These are phyloP conservation scores for Neopestalotiopsis sp. DNA, from an alignment of 2,329 filamentous ascomycete genomes.

Conservation along the genomic window DNA sequence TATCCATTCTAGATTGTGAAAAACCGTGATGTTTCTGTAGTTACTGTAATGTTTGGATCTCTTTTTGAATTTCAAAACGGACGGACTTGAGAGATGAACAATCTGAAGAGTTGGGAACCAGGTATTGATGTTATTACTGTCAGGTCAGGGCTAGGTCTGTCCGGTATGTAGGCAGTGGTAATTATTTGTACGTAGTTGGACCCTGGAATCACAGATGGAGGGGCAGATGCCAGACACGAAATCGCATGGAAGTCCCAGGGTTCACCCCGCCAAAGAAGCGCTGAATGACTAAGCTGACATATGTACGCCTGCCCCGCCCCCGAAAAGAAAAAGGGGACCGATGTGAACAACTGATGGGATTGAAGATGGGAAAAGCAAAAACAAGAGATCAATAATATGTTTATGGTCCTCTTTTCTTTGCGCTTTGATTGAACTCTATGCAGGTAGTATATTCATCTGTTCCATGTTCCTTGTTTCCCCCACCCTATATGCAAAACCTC, in stretches of 20 bases:
- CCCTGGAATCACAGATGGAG: constrained; percentile 18
- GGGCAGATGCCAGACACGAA: constrained; percentile 10
- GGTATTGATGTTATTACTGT: neutral
- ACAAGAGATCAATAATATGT: neutral
- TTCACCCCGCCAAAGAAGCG: constrained; percentile 20
- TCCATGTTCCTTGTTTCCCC: neutral
- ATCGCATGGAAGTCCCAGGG: neutral
- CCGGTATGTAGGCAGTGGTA: neutral
- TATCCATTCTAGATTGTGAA: constrained; percentile 39
- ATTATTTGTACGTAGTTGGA: constrained; percentile 1
- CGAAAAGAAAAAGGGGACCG: neutral
- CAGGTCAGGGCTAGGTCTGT: neutral
- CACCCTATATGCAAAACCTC: no score
- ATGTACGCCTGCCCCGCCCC: neutral
- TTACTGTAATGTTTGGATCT: neutral
- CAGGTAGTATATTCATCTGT: neutral
- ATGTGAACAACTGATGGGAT: neutral
- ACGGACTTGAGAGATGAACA: neutral
- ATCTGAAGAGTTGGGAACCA: neutral
- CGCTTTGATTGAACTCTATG: neutral
- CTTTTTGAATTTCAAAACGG: neutral
- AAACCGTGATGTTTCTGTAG: constrained; percentile 23
- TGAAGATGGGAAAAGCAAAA: neutral
- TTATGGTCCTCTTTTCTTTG: neutral
- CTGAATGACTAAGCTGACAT: constrained; percentile 12